A percentile compares a stretch with the other conserved stretches of the same genome.
Conservation (phyloP, 495 filamentous ascomycete genomes). For the Antarctomyces pellizariae region DNA sequence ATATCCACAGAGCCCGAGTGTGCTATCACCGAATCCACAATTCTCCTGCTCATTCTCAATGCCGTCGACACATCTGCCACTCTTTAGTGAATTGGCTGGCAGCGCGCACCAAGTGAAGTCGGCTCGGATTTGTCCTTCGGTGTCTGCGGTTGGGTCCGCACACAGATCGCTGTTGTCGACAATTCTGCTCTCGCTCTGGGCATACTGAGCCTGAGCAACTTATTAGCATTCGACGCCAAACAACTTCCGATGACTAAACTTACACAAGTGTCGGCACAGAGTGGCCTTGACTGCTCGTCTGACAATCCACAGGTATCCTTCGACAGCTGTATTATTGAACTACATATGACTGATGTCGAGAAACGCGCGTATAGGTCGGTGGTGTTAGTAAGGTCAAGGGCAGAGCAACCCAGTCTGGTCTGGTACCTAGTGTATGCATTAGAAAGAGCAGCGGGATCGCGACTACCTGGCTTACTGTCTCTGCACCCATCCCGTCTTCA, state of each 20-base stretch:
- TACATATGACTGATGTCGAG: constrained; percentile 82
- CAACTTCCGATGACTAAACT: constrained; percentile 10
- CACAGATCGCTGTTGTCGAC: constrained; percentile 54
- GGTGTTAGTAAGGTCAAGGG: constrained; percentile 58
- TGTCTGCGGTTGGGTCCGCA: constrained; percentile 32
- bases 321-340: constrained; percentile 84
- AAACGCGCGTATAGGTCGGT: constrained; percentile 78
- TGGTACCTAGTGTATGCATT: constrained; percentile 33
- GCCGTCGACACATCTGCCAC: constrained; percentile 48
- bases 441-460: constrained; percentile 6
- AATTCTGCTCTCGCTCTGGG: constrained; percentile 69
- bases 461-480: constrained; percentile 33
- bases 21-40: constrained; percentile 69
- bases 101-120: constrained; percentile 81
- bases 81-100: constrained; percentile 57
- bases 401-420: constrained; percentile 55
- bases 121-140: constrained; percentile 58
- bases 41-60: constrained; percentile 61
- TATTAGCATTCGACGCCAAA: constrained; percentile 11
- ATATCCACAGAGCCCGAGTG: constrained; percentile 67
- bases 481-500: constrained; percentile 48
- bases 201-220: constrained; percentile 42
- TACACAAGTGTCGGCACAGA: constrained; percentile 86
- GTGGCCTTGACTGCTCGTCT: constrained; percentile 35
- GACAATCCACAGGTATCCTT: constrained; percentile 44